These are phyloP conservation scores for Baeospora myosura DNA, from an alignment of 1,284 basidiomycete genomes.

Conservation along the genomic window DNA sequence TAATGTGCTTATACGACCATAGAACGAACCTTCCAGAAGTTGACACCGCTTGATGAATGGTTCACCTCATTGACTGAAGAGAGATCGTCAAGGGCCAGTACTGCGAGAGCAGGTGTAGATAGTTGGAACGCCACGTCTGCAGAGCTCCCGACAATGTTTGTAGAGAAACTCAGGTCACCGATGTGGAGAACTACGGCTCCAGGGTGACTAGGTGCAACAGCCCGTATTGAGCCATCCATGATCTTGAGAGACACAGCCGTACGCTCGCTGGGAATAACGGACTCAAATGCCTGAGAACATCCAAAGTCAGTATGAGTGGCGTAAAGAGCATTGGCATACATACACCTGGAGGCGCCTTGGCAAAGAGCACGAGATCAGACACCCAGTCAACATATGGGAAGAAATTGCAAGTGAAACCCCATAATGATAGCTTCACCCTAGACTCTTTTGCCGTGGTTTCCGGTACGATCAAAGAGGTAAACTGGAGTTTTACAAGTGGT, in stretches of 20 bases:
- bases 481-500: constrained; percentile 57
- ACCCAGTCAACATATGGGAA: constrained; percentile 63
- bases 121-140: constrained; percentile 48
- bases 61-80: constrained; percentile 23
- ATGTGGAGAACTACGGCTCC: constrained; percentile 65
- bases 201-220: constrained; percentile 50
- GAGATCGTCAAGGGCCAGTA: constrained; percentile 64
- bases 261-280: constrained; percentile 86
- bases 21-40: constrained; percentile 64
- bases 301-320: constrained; percentile 4
- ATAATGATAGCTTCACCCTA: constrained; percentile 57
- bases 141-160: constrained; percentile 65
- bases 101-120: constrained; percentile 36
- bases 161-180: constrained; percentile 59
- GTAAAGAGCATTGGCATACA: constrained; percentile 21
- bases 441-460: constrained; percentile 76
- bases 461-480: constrained; percentile 61
- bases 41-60: constrained; percentile 26
- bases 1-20: background rate
- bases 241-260: constrained; percentile 65
- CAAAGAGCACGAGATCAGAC: constrained; percentile 57
- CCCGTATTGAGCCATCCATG: constrained; percentile 63
- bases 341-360: constrained; percentile 84
- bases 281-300: constrained; percentile 84
- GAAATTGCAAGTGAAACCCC: constrained; percentile 59